Conservation (phyloP, 2,329 filamentous ascomycete species). For the Eutypa lata region DNA sequence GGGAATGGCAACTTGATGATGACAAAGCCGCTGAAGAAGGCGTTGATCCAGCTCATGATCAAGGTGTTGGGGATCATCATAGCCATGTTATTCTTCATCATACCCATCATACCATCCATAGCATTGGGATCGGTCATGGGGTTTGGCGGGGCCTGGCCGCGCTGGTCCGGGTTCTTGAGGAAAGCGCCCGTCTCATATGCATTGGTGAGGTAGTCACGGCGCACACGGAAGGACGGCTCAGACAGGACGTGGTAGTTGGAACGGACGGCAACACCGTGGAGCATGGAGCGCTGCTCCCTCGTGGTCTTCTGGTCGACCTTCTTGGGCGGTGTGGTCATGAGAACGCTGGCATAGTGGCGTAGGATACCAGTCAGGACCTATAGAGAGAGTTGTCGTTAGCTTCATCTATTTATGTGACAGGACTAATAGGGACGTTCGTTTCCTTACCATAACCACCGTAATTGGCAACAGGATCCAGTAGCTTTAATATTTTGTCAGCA, state of each 20-base stretch:
- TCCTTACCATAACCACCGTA: constrained; percentile 83
- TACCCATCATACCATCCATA: constrained; percentile 99
- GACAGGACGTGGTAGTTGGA: constrained; percentile 79
- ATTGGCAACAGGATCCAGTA: constrained; percentile 99
- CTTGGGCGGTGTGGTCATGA: constrained; percentile 84
- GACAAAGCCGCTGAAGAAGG: constrained; percentile 96
- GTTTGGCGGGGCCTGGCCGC: constrained; percentile 85
- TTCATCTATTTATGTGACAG: too few species aligned
- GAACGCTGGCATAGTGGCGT: constrained; percentile 91
- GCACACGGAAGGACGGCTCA: constrained; percentile 69
- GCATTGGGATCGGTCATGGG: constrained; percentile 92
- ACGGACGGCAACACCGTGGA: constrained; percentile 82
- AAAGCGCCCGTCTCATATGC: constrained; percentile 84
- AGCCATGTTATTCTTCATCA: constrained; percentile 99
- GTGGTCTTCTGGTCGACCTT: constrained; percentile 71
- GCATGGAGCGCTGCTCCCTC: constrained; percentile 81
- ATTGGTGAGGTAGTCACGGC: constrained; percentile 76
- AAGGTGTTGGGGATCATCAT: constrained; percentile 99
- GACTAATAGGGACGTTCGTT: neutral
- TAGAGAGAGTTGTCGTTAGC: constrained; percentile 1
- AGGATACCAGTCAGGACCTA: constrained; percentile 90
- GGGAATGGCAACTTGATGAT: constrained; percentile 99
- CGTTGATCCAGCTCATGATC: constrained; percentile 99
- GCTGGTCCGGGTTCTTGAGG: constrained; percentile 81
- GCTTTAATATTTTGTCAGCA: constrained; percentile 45